Conservation (phyloP, 768 basidiomycete genomes). For the Naematelia aurantialba region DNA sequence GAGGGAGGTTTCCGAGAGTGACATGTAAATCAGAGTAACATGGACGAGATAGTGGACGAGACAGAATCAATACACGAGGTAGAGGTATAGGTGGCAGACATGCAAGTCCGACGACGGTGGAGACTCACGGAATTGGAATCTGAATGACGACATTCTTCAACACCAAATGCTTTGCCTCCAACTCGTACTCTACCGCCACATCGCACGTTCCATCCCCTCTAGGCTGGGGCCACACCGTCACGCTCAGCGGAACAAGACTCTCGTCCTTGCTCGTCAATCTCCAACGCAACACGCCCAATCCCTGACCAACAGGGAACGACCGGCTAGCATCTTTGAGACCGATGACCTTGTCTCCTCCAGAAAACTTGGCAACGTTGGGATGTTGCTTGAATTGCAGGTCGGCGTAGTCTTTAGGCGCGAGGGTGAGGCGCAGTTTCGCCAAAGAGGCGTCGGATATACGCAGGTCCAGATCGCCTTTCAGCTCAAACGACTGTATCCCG, state of each 20-base stretch:
- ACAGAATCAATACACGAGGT: no score
- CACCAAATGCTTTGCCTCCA: conserved; percentile 75
- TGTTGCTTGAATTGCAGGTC: conserved; percentile 94
- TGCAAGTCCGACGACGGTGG: not conserved
- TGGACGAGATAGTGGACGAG: no score
- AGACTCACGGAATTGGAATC: conserved; percentile 84
- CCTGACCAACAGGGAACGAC: conserved; percentile 80
- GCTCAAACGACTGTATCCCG: conserved; percentile 80
- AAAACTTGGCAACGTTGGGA: conserved; percentile 86
- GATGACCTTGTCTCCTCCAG: conserved; percentile 61
- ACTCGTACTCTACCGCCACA: conserved; percentile 95
- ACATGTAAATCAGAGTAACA: no score
- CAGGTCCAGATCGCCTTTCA: conserved; percentile 93
- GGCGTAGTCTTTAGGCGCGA: conserved; percentile 56
- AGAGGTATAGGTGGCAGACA: no score
- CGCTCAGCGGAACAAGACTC: conserved; percentile 79
- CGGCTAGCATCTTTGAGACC: conserved; percentile 77
- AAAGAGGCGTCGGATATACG: conserved; percentile 72
- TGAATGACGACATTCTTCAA: conserved; percentile 82
- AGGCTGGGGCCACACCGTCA: conserved; percentile 95
- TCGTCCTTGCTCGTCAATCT: conserved; percentile 86
- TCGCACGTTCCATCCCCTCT: conserved; percentile 88
- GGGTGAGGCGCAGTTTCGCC: conserved; percentile 66
- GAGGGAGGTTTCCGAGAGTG: no score
- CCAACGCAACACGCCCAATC: conserved; percentile 86